phyloP scores from a whole-genome alignment of 768 basidiomycete genomes.

The Galerina sulciceps region DNA sequence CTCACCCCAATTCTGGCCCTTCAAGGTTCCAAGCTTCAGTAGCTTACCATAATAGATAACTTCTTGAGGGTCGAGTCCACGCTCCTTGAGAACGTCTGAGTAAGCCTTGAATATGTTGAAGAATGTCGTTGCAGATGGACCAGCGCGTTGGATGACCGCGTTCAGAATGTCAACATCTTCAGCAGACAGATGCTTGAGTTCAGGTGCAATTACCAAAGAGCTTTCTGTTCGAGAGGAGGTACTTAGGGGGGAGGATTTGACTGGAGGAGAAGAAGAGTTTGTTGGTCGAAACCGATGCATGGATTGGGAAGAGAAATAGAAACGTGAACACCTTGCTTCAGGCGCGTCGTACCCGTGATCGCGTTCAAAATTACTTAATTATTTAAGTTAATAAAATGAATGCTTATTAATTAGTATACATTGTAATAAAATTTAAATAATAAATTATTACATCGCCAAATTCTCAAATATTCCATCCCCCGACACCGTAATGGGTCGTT shows the following conservation, averaged over 20 bases:
- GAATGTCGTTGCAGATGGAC: conserved; percentile 73
- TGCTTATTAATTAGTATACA: too few relatives aligned
- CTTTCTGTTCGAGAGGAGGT: conserved; percentile 38
- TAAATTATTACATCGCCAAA: neutral
- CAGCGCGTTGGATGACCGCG: conserved; percentile 71
- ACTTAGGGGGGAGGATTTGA: conserved; percentile 30
- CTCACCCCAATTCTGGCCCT: conserved; percentile 78
- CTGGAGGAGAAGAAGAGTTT: conserved; percentile 54
- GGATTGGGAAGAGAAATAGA: neutral
- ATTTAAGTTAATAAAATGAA: neutral
- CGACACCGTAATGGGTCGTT: neutral
- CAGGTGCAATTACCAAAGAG: conserved; percentile 46
- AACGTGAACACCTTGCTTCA: neutral
- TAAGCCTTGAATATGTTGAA: conserved; percentile 86
- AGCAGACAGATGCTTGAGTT: conserved; percentile 53
- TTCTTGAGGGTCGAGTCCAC: conserved; percentile 79
- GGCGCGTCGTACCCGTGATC: conserved; percentile 27
- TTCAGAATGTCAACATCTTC: conserved; percentile 76
- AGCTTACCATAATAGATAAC: conserved; percentile 83
- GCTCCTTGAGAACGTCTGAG: conserved; percentile 74
- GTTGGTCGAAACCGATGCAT: conserved; percentile 54
- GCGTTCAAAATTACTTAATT: conserved; percentile 19
- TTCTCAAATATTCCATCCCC: neutral
- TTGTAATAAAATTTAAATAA: conserved; percentile 4
- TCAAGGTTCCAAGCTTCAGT: conserved; percentile 81